Evolutionary conservation across 768 basidiomycete species (phyloP), one percentile per base, ranked within the genome.

Genomic region (Mycena indigotica): DNA sequence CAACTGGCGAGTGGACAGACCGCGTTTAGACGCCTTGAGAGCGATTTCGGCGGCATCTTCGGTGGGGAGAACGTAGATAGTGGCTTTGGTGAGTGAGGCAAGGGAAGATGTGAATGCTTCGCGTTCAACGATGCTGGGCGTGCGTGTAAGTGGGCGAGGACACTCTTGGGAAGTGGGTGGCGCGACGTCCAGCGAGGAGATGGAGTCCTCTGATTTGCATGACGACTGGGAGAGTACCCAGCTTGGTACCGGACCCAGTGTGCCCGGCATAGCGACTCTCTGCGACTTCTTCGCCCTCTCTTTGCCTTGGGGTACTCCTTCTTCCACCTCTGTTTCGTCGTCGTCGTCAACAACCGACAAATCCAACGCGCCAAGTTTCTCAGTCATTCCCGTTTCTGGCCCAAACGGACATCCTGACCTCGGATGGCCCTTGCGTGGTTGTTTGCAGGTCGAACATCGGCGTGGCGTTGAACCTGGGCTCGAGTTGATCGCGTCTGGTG

Each of bases 51-150:
- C 68, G 21, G 84, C 68, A 55, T 84, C 82, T 5, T 67, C 67
- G 50, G 74, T 74, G 16, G 80, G 77, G 24, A 86, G 65, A 40
- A 78, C 72, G 60, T 83, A 80, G 32, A 84, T 70, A 3, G 75
- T 80, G 3, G 86, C 84, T 28, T 76, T 65, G 13, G 77, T 78
- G 61, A 69, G 71, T 56, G 66, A 66, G 24, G 68, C 67, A 52
- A 87, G 76, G 50, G 73, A 75, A 5, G 76, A 68, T 24, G 85
- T 65, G 70, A 87, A 86, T 8, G 67, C 50, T 46, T 79, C 75
- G 25, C 85, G 82, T 63, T 85, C 76, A 52, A 79, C 78, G 24
- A 74, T 63, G 56, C 82, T 84, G 79, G 85, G 80, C 2, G 79
- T 74, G 29, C 84, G 80, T 15, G 62, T 56, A 26, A 84, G 73